phyloP scores from a whole-genome alignment of 2,329 filamentous ascomycete genomes.

The Venturiaceae sp. region DNA sequence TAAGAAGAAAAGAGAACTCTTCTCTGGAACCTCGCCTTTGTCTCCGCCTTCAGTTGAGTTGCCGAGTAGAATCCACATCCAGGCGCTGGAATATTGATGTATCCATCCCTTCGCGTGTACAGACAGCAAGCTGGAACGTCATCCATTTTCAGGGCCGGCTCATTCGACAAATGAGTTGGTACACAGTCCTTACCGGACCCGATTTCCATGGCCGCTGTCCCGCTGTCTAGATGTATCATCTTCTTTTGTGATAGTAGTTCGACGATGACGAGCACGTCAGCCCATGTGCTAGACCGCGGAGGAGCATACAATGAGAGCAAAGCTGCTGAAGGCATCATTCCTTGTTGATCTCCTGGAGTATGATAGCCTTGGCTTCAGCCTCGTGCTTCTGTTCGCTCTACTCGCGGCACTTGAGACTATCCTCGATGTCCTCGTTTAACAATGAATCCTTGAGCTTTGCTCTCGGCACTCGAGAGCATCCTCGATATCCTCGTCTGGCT shows the following conservation, averaged over 20 bases:
- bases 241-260: no score
- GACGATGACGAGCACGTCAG: slow-evolving; percentile 1
- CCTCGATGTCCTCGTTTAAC: slow-evolving; percentile 30
- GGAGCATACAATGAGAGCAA: background rate
- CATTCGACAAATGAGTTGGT: background rate
- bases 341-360: slow-evolving; percentile 14
- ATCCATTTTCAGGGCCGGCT: background rate
- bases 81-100: no score
- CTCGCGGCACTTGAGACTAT: slow-evolving; percentile 32
- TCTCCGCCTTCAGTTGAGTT: no score
- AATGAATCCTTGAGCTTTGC: slow-evolving; percentile 46
- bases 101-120: no score
- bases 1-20: no score
- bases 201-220: background rate
- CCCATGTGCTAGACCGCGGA: background rate
- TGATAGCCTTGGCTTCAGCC: slow-evolving; percentile 31
- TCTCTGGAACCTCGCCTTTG: no score
- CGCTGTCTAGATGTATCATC: background rate
- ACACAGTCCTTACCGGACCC: background rate
- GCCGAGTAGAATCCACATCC: no score
- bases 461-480: no score
- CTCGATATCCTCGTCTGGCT: background rate
- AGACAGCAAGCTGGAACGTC: background rate
- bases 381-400: slow-evolving; percentile 23
- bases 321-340: background rate